Conservation (phyloP, 2,329 filamentous ascomycete species). For the Scorias spongiosa region DNA sequence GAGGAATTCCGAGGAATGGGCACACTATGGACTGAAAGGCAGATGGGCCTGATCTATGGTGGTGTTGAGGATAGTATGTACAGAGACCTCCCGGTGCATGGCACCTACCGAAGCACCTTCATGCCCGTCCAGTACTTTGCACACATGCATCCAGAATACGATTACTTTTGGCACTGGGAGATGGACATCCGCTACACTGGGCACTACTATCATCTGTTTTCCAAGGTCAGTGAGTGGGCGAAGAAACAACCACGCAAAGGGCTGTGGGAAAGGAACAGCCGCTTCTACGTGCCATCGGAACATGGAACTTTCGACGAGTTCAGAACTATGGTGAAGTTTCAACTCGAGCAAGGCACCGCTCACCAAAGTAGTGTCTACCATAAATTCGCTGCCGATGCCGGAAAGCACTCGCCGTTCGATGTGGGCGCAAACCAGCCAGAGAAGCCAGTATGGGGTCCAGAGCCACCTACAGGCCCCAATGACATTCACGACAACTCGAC, state of each 20-base stretch:
- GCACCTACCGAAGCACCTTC: conserved; percentile 57
- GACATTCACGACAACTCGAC: conserved; percentile 33
- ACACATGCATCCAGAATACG: conserved; percentile 73
- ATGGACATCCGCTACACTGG: conserved; percentile 86
- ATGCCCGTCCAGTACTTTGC: conserved; percentile 95
- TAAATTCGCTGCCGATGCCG: conserved; percentile 17
- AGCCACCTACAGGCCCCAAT: conserved; percentile 25
- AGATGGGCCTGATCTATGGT: conserved; percentile 40
- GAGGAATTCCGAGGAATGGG: conserved; percentile 37
- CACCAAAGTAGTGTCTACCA: conserved; percentile 29
- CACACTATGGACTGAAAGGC: conserved; percentile 36
- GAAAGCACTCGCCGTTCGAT: conserved; percentile 26
- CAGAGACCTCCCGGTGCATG: conserved; percentile 51
- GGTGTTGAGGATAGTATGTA: conserved; percentile 35
- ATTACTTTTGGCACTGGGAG: conserved; percentile 90
- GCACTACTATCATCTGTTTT: conserved; percentile 70
- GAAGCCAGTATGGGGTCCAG: conserved; percentile 35
- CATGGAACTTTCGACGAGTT: conserved; percentile 64
- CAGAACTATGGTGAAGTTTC: conserved; percentile 45
- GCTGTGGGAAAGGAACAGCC: conserved; percentile 63
- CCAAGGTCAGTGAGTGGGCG: conserved; percentile 51
- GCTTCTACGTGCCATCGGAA: conserved; percentile 59
- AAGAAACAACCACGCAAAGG: conserved; percentile 51
- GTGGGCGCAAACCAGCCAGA: conserved; percentile 25
- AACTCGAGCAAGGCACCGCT: conserved; percentile 40